A percentile compares a stretch with the other conserved stretches of the same genome.
Evolutionary conservation across 495 filamentous ascomycete species (phyloP).

Genomic region (Thozetella sp.): DNA sequence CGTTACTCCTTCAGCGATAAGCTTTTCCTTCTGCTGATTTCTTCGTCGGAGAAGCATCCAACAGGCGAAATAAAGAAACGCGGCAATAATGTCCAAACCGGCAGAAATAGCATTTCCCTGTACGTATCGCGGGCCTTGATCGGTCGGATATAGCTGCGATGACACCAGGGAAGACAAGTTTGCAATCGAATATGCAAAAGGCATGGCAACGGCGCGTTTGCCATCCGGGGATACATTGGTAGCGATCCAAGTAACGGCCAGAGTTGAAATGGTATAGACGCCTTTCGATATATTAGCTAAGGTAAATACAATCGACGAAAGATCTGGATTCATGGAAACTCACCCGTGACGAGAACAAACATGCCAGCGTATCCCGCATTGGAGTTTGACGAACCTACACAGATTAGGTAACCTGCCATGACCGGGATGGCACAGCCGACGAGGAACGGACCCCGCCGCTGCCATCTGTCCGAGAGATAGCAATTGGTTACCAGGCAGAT

Average conservation of each 20-base stretch:
- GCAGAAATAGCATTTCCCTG: neutral
- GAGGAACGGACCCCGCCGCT: slow-evolving; percentile 6
- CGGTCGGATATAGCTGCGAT: neutral
- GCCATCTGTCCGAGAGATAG: slow-evolving; percentile 5
- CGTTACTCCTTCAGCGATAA: neutral
- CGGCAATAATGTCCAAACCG: neutral
- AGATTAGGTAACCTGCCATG: slow-evolving; percentile 10
- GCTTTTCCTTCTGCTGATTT: neutral
- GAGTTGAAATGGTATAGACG: neutral
- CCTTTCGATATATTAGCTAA: neutral
- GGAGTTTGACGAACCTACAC: slow-evolving; percentile 8
- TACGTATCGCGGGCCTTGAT: neutral
- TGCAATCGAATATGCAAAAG: neutral
- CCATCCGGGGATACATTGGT: neutral
- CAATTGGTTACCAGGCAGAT: slow-evolving; percentile 6
- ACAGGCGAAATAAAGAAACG: neutral
- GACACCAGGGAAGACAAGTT: neutral
- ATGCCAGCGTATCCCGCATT: slow-evolving; percentile 14
- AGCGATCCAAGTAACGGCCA: neutral
- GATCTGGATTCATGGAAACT: neutral
- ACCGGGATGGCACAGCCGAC: slow-evolving; percentile 3
- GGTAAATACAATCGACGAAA: neutral
- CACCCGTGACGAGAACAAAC: slow-evolving; percentile 18
- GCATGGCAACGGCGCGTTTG: neutral
- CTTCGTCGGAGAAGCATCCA: neutral